These are phyloP conservation scores for Cydonia oblonga DNA, from an alignment of 331 rosid species.

Conservation along the genomic window DNA sequence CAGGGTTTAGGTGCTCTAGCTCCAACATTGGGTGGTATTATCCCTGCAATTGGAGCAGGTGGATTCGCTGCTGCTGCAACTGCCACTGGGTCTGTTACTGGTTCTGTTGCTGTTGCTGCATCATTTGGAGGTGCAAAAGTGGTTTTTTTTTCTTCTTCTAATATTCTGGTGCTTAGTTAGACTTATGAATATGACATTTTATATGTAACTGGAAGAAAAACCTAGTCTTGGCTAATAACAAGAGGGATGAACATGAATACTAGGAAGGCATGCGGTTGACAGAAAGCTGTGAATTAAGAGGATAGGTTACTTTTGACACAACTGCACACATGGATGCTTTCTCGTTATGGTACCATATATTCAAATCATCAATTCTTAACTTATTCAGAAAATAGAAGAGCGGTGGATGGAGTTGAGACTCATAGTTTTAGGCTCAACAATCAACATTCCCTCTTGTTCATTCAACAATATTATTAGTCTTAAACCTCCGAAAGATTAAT, in stretches of 20 bases:
- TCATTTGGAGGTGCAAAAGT: conserved; percentile 19
- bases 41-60: conserved; percentile 13
- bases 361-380: too few species aligned
- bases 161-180: neutral
- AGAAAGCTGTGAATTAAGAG: too few species aligned
- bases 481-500: neutral
- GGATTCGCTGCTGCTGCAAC: conserved; percentile 15
- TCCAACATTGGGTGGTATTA: conserved; percentile 3
- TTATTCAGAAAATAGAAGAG: too few species aligned
- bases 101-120: conserved; percentile 17
- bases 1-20: conserved; percentile 12
- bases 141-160: neutral
- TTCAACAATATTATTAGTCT: neutral
- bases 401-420: too few species aligned
- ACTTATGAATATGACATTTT: neutral
- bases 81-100: conserved; percentile 18
- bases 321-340: too few species aligned
- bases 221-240: neutral
- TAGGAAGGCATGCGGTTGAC: too few species aligned
- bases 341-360: too few species aligned
- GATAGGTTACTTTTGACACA: too few species aligned
- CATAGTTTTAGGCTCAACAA: too few species aligned
- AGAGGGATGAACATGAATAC: too few species aligned
- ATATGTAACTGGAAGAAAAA: neutral
- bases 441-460: too few species aligned